Evolutionary conservation across 1,284 basidiomycete species (phyloP).

Genomic region (Cystobasidium pallidum): DNA sequence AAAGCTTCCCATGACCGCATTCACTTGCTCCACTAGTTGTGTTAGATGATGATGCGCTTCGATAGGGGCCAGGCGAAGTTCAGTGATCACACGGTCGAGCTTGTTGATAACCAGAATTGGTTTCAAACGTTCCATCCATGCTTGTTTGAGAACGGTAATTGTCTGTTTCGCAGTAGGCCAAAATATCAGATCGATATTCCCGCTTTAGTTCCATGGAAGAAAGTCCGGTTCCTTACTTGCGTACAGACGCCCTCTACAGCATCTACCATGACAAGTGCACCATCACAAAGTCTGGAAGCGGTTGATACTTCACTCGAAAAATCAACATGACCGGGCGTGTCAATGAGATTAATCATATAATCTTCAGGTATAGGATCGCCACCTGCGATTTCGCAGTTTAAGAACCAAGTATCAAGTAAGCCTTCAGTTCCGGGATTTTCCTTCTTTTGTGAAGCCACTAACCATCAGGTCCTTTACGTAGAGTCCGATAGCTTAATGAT

Average conservation of each 20-base stretch:
- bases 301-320: conserved; percentile 97
- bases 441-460: not conserved
- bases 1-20: conserved; percentile 96
- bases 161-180: too few relatives aligned
- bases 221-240: conserved; percentile 64
- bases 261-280: conserved; percentile 94
- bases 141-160: conserved; percentile 90
- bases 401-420: not conserved
- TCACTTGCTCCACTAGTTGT: conserved; percentile 94
- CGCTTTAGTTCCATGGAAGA: conserved; percentile 1
- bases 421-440: too few relatives aligned
- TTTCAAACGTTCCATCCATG: conserved; percentile 84
- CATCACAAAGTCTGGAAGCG: conserved; percentile 90
- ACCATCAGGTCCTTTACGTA: conserved; percentile 37
- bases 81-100: conserved; percentile 90
- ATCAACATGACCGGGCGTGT: conserved; percentile 98
- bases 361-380: conserved; percentile 65
- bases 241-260: conserved; percentile 98
- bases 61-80: conserved; percentile 84
- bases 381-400: conserved; percentile 44
- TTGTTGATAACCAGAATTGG: conserved; percentile 98
- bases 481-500: conserved; percentile 43
- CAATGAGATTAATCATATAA: conserved; percentile 90
- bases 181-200: too few relatives aligned
- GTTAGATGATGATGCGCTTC: conserved; percentile 95